Conservation (phyloP, 2,329 filamentous ascomycete genomes). For the Fusarium lyarnte region DNA sequence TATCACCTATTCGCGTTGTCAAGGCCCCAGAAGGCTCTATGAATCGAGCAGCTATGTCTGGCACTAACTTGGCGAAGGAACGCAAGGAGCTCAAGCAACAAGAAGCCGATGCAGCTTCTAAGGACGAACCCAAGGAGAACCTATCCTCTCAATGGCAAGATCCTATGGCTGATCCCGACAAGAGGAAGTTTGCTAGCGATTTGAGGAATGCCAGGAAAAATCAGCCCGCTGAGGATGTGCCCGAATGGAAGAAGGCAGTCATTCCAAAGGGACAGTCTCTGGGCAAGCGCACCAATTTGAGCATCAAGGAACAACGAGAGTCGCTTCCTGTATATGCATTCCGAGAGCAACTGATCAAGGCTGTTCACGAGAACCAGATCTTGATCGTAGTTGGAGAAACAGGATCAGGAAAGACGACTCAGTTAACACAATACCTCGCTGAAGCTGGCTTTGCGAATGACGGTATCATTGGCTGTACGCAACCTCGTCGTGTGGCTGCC, state of each 20-base stretch:
- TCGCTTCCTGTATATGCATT: constrained; percentile 90
- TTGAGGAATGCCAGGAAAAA: constrained; percentile 74
- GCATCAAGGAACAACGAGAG: constrained; percentile 94
- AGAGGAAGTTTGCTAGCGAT: constrained; percentile 89
- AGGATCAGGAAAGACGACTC: constrained; percentile 96
- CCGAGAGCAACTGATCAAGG: constrained; percentile 85
- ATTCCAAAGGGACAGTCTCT: constrained; percentile 82
- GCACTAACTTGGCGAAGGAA: constrained; percentile 88
- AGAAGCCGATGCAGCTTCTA: constrained; percentile 79
- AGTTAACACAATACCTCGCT: constrained; percentile 93
- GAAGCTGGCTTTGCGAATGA: constrained; percentile 89
- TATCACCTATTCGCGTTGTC: constrained; percentile 95
- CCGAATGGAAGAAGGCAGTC: constrained; percentile 91
- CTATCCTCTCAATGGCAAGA: constrained; percentile 94
- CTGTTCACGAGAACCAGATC: constrained; percentile 87
- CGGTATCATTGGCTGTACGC: constrained; percentile 94
- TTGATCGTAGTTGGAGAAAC: constrained; percentile 97
- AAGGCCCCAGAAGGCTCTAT: constrained; percentile 98
- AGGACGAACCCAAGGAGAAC: constrained; percentile 83
- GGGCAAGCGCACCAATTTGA: constrained; percentile 88
- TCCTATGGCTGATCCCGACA: constrained; percentile 88
- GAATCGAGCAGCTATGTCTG: constrained; percentile 95
- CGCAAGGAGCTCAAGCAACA: constrained; percentile 88
- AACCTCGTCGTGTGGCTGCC: constrained; percentile 94
- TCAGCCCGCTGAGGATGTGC: constrained; percentile 73